These are phyloP conservation scores for Euphorbia celastroides DNA, from an alignment of 441 rosid genomes.

Conservation along the genomic window DNA sequence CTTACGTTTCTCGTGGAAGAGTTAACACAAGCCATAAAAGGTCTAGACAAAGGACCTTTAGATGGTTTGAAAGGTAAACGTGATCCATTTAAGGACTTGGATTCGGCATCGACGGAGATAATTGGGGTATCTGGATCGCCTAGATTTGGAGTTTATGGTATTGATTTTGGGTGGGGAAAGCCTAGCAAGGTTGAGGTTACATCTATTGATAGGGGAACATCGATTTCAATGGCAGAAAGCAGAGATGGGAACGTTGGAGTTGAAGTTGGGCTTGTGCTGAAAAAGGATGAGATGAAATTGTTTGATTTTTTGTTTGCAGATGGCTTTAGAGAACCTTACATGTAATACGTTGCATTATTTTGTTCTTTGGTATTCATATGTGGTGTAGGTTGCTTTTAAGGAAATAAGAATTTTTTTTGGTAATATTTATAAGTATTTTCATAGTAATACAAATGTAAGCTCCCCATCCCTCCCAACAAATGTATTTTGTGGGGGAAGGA, in stretches of 20 bases:
- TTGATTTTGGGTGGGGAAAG: slow-evolving; percentile 29
- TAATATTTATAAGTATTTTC: no score
- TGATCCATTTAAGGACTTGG: no score
- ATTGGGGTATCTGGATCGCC: slow-evolving; percentile 35
- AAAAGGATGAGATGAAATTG: slow-evolving; percentile 4
- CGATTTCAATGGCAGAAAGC: not conserved
- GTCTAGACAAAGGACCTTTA: no score
- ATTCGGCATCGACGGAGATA: not conserved
- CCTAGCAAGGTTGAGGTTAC: not conserved
- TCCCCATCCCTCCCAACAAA: no score
- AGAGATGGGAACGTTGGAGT: not conserved
- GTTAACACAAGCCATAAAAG: not conserved
- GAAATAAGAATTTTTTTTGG: no score
- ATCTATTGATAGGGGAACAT: not conserved
- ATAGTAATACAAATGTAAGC: no score
- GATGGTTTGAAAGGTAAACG: not conserved
- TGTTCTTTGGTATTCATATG: no score
- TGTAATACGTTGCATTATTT: no score
- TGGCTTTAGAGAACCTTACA: slow-evolving; percentile 8
- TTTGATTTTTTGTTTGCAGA: slow-evolving; percentile 15
- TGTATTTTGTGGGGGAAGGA: no score
- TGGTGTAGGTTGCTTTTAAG: no score
- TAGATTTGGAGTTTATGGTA: no score
- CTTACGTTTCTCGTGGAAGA: not conserved
- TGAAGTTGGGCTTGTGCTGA: slow-evolving; percentile 14